phyloP scores from a whole-genome alignment of 2,329 filamentous ascomycete genomes.

The Hypomyces perniciosus region DNA sequence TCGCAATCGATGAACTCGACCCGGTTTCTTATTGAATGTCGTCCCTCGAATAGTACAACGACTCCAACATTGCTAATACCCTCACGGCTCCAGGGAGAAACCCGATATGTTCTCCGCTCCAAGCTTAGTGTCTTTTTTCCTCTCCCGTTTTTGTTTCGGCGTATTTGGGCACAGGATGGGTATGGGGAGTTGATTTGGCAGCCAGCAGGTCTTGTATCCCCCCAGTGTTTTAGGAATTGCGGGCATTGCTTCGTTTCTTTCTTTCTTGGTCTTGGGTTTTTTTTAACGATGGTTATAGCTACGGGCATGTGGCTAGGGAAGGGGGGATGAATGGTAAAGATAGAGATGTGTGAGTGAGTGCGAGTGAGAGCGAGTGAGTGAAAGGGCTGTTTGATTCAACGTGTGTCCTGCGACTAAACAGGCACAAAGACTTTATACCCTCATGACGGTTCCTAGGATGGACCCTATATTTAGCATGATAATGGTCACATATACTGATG shows the following conservation, averaged over 20 bases:
- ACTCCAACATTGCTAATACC: no score
- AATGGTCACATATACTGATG: not conserved
- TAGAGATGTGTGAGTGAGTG: not conserved
- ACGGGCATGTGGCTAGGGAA: not conserved
- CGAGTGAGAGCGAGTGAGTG: not conserved
- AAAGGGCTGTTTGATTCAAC: conserved; percentile 2
- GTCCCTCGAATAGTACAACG: no score
- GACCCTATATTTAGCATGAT: not conserved
- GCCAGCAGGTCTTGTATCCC: not conserved
- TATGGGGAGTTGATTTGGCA: not conserved
- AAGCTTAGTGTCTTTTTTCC: no score
- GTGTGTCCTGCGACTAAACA: not conserved
- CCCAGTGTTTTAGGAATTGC: not conserved
- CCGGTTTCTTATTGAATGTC: no score
- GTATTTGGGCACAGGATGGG: not conserved
- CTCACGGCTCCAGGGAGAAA: not conserved
- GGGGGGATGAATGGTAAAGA: not conserved
- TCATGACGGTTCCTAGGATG: not conserved
- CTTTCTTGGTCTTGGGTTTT: not conserved
- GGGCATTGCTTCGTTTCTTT: not conserved
- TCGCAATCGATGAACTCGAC: conserved; percentile 12
- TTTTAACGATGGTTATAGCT: not conserved
- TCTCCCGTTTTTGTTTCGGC: not conserved
- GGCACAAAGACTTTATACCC: conserved; percentile 8
- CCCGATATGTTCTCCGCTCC: no score